Conservation (phyloP, 352 stramenopile genomes). For the Halophytophthora polymorphica region DNA sequence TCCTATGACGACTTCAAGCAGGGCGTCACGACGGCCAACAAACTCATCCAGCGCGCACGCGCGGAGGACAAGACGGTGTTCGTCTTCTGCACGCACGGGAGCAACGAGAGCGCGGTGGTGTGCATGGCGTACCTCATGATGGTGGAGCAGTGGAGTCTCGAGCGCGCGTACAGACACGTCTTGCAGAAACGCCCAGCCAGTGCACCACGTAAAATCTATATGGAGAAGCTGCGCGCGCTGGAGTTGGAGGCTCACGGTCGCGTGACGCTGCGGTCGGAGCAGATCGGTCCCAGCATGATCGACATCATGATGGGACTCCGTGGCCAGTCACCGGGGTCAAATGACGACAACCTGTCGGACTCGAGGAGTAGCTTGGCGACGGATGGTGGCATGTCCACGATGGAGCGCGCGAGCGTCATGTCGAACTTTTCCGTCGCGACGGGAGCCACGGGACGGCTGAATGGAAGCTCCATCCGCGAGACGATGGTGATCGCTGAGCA, state of each 20-base stretch:
- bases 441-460: slow-evolving; percentile 31
- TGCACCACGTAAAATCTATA: slow-evolving; percentile 58
- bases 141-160: slow-evolving; percentile 51
- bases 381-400: slow-evolving; percentile 33
- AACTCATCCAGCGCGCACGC: slow-evolving; percentile 38
- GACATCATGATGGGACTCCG: slow-evolving; percentile 68
- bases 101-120: slow-evolving; percentile 66
- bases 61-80: slow-evolving; percentile 50
- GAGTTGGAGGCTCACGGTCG: slow-evolving; percentile 57
- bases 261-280: slow-evolving; percentile 55
- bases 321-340: slow-evolving; percentile 24
- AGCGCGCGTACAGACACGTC: slow-evolving; percentile 60
- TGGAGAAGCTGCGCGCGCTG: slow-evolving; percentile 56
- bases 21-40: slow-evolving; percentile 37
- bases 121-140: slow-evolving; percentile 70
- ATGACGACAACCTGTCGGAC: slow-evolving; percentile 36
- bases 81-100: slow-evolving; percentile 71
- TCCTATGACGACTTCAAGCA: slow-evolving; percentile 56
- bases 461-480: slow-evolving; percentile 52
- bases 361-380: slow-evolving; percentile 46
- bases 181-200: slow-evolving; percentile 55
- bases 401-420: slow-evolving; percentile 55
- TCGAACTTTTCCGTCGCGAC: slow-evolving; percentile 61
- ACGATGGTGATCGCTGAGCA: slow-evolving; percentile 70
- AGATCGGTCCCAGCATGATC: slow-evolving; percentile 72